Conservation (phyloP, 257 asterid species). For the Jasminum sambac region DNA sequence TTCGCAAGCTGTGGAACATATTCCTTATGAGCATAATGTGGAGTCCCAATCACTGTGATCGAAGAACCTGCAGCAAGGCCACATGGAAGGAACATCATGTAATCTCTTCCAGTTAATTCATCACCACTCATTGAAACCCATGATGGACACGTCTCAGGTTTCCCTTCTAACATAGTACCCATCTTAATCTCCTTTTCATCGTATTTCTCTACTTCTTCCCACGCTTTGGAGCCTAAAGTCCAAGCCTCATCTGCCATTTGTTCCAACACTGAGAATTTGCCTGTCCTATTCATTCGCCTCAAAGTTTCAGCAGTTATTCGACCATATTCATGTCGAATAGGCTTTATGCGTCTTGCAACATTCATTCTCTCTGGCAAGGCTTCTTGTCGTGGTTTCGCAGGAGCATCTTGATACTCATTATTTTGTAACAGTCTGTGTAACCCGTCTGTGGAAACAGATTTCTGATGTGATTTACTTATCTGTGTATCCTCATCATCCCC, state of each 20-base stretch:
- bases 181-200: constrained; percentile 57
- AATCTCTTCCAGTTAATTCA: constrained; percentile 55
- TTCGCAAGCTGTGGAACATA: constrained; percentile 84
- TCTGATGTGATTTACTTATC: constrained; percentile 32
- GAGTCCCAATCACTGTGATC: constrained; percentile 84
- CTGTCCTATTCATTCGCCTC: constrained; percentile 49
- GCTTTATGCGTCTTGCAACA: constrained; percentile 25
- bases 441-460: constrained; percentile 45
- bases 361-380: constrained; percentile 28
- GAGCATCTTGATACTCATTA: constrained; percentile 41
- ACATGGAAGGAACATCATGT: constrained; percentile 83
- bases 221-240: constrained; percentile 80
- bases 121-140: constrained; percentile 72
- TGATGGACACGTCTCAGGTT: constrained; percentile 94
- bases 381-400: constrained; percentile 36
- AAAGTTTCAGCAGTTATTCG: constrained; percentile 66
- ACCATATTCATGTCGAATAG: constrained; percentile 60
- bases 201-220: constrained; percentile 79
- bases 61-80: constrained; percentile 99
- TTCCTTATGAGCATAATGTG: constrained; percentile 82
- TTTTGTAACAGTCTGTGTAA: constrained; percentile 52
- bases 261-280: constrained; percentile 57
- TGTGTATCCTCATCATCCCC: constrained; percentile 39
- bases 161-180: constrained; percentile 78
- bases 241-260: constrained; percentile 92